A percentile compares a stretch with the other conserved stretches of the same genome.
Evolutionary conservation across 2,329 filamentous ascomycete species (phyloP).

Genomic region (Macroventuria anomochaeta): DNA sequence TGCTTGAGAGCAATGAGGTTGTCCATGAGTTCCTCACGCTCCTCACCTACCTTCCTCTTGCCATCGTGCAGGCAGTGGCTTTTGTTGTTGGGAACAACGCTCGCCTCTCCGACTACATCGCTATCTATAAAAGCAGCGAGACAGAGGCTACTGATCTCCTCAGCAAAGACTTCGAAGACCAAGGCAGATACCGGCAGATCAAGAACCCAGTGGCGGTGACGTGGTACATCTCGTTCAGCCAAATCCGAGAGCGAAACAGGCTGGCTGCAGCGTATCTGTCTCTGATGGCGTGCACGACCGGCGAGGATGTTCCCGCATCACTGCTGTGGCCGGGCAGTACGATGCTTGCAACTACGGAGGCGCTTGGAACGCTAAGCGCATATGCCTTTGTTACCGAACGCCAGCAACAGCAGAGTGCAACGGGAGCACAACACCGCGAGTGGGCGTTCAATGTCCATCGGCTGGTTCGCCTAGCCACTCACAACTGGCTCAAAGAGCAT

Average conservation of each 20-base stretch:
- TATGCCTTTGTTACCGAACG: background rate
- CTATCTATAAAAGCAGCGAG: background rate
- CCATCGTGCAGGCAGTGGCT: background rate
- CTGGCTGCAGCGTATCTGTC: conserved; percentile 44
- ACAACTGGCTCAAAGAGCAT: background rate
- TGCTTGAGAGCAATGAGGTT: background rate
- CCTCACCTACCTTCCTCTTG: background rate
- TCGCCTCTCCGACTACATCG: background rate
- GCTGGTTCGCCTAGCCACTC: background rate
- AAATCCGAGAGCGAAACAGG: conserved; percentile 36
- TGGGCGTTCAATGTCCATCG: background rate
- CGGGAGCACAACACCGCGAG: background rate
- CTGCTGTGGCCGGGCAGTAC: conserved; percentile 26
- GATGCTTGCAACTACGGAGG: conserved; percentile 15
- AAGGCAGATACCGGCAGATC: conserved; percentile 33
- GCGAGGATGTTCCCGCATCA: conserved; percentile 39
- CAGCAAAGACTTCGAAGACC: conserved; percentile 35
- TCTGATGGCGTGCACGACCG: conserved; percentile 42
- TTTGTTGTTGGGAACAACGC: background rate
- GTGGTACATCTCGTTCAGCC: conserved; percentile 48
- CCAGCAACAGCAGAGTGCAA: too few species aligned
- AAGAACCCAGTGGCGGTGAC: conserved; percentile 45
- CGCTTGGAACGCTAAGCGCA: conserved; percentile 41
- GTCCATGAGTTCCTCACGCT: background rate
- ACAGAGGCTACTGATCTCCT: background rate